Evolutionary conservation across 2,329 filamentous ascomycete genomes (phyloP), one percentile per base, ranked within the genome.

Genomic region (Fusarium subtropicale): DNA sequence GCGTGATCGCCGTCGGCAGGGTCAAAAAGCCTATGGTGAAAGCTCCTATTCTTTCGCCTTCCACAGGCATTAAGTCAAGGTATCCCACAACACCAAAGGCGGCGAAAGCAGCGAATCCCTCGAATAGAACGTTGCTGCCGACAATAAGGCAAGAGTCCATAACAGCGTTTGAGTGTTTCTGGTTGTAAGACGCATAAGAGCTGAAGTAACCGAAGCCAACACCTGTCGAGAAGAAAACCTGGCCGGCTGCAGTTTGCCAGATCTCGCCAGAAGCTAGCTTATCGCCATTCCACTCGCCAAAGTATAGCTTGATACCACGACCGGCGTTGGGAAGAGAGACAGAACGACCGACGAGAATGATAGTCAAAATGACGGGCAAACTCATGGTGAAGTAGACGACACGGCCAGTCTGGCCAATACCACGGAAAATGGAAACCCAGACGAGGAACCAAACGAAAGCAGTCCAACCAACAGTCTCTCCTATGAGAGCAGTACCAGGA

Each of bases 301-400:
- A 82, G 56, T 81, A 80, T 1, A 88, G 79, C 59, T 79, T 82
- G 34, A 88, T 79, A 8, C 86, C 87, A 28, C 82, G 82, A 2
- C 80, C 72, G 0, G 87, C 87, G 69, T 88, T 87, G 0, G 83
- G 81, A 0, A 88, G 83, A 0, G 86, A 87, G 2, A 84, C 74
- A 0, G 84, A 81, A 3, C 86, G 82, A 20, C 85, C 86, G 47
- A 88, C 82, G 28, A 88, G 80, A 56, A 88, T 83, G 64, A 88
- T 81, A 4, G 84, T 87, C 16, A 85, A 84, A 60, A 86, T 78
- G 51, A 88, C 87, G 1, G 87, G 86, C 7, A 88, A 74, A 1
- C 85, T 86, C 86, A 88, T 88, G n/a, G 86, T 88, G 75, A 86
- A 87, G 77, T 88, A 88, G 7, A 88, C 86, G 12, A 87, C 87